Evolutionary conservation across 768 basidiomycete species (phyloP).

Genomic region (Phaffia australis): DNA sequence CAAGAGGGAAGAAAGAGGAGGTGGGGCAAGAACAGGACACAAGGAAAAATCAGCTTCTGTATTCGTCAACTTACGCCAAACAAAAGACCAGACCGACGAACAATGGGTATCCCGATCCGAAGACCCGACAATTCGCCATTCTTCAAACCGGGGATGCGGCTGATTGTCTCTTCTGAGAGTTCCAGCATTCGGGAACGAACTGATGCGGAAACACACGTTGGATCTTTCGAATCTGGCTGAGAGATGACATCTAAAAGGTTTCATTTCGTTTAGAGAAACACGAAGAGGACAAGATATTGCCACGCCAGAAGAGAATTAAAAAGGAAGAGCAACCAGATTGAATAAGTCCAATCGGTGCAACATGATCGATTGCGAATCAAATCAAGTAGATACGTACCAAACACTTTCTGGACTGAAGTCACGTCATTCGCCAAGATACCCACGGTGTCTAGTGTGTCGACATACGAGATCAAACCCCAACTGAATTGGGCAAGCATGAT

Average conservation of each 20-base stretch:
- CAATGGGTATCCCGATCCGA: slow-evolving; percentile 65
- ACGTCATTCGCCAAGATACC: slow-evolving; percentile 61
- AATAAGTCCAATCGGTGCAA: not conserved
- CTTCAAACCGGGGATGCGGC: slow-evolving; percentile 5
- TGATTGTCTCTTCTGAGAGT: slow-evolving; percentile 5
- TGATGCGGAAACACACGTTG: slow-evolving; percentile 52
- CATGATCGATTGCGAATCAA: not conserved
- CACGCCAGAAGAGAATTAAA: too few relatives aligned
- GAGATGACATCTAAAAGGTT: slow-evolving; percentile 43
- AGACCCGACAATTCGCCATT: slow-evolving; percentile 44
- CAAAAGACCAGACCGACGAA: slow-evolving; percentile 31
- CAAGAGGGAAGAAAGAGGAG: not conserved
- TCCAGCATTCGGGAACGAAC: slow-evolving; percentile 37
- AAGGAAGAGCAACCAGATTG: not conserved
- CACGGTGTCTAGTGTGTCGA: slow-evolving; percentile 89
- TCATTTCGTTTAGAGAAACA: not conserved
- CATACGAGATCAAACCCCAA: slow-evolving; percentile 84
- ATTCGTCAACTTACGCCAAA: not conserved
- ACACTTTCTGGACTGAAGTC: slow-evolving; percentile 46
- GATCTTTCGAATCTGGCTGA: slow-evolving; percentile 58
- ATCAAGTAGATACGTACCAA: slow-evolving; percentile 45
- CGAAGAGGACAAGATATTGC: too few relatives aligned
- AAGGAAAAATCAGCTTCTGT: not conserved
- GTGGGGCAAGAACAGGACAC: not conserved
- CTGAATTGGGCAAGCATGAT: slow-evolving; percentile 40